These are phyloP conservation scores for Pseudozyma tsukubaensis DNA, from an alignment of 1,284 basidiomycete species.

Conservation along the genomic window DNA sequence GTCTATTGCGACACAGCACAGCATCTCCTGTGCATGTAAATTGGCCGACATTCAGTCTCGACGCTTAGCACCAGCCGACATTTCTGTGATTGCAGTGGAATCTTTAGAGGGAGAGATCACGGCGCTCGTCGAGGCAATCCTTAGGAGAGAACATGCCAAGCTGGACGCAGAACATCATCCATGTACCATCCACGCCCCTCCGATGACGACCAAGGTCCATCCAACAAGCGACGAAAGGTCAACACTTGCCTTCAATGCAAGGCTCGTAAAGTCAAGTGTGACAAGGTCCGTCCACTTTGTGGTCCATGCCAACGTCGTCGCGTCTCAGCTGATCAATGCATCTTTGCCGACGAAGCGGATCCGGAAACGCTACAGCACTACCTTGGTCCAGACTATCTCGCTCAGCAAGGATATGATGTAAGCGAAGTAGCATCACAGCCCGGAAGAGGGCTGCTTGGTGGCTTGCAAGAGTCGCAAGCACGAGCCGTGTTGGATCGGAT, in stretches of 20 bases:
- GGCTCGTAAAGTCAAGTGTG: slow-evolving; percentile 61
- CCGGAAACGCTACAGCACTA: slow-evolving; percentile 49
- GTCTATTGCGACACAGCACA: too few relatives aligned
- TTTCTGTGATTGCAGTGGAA: too few relatives aligned
- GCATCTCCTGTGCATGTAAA: too few relatives aligned
- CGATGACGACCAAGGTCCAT: slow-evolving; percentile 29
- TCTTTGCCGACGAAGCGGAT: slow-evolving; percentile 57
- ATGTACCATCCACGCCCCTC: slow-evolving; percentile 38
- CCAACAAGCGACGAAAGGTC: slow-evolving; percentile 62
- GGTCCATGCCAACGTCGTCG: slow-evolving; percentile 63
- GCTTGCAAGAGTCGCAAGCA: slow-evolving; percentile 48
- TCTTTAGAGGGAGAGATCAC: too few relatives aligned
- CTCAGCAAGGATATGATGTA: slow-evolving; percentile 38
- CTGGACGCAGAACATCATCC: slow-evolving; percentile 14
- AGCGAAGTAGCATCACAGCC: slow-evolving; percentile 17
- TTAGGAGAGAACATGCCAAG: background rate
- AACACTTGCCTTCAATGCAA: slow-evolving; percentile 67
- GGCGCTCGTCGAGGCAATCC: background rate
- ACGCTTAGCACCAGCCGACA: too few relatives aligned
- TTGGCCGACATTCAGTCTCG: too few relatives aligned
- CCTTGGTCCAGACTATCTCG: slow-evolving; percentile 36
- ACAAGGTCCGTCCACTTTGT: slow-evolving; percentile 62
- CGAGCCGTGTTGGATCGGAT: slow-evolving; percentile 58
- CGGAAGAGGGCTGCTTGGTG: slow-evolving; percentile 24
- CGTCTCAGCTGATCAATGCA: slow-evolving; percentile 56